Percentiles rank a stretch among this genome's conserved stretches.
These are phyloP conservation scores for Lactarius evosmus DNA, from an alignment of 768 basidiomycete species.

Conservation along the genomic window DNA sequence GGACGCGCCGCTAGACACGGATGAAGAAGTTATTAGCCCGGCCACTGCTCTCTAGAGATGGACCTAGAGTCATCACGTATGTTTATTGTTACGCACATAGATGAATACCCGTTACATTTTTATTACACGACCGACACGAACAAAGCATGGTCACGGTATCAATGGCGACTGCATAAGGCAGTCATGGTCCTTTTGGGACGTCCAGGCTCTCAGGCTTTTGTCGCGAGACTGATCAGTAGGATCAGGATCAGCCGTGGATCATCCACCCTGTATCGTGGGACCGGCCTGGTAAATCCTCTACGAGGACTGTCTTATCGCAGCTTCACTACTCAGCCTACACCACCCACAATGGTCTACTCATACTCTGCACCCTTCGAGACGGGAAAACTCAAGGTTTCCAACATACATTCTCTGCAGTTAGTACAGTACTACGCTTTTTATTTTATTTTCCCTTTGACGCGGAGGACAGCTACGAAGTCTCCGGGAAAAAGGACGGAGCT, in stretches of 20 bases:
- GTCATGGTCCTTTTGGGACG: conserved; percentile 11
- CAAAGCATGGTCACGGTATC: not conserved
- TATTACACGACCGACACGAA: too few species aligned
- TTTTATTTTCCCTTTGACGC: not conserved
- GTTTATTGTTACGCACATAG: not conserved
- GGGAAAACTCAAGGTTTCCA: conserved; percentile 27
- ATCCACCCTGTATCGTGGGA: not conserved
- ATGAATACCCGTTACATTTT: not conserved
- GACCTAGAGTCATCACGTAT: not conserved
- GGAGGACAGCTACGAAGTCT: conserved; percentile 26
- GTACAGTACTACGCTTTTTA: conserved; percentile 8
- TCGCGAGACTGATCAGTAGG: not conserved
- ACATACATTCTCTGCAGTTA: conserved; percentile 26
- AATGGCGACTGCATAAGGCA: conserved; percentile 6
- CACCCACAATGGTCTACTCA: conserved; percentile 19
- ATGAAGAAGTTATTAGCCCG: not conserved
- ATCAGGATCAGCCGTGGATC: not conserved
- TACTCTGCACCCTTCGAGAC: conserved; percentile 21
- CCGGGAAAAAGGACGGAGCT: conserved; percentile 23
- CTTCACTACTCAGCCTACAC: not conserved
- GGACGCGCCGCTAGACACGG: not conserved
- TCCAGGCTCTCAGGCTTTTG: conserved; percentile 7
- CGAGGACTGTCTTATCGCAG: not conserved
- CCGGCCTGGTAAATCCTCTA: not conserved
- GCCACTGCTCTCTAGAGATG: conserved; percentile 16